Conservation (phyloP, 306 rosid species). For the Trifolium pratense region DNA sequence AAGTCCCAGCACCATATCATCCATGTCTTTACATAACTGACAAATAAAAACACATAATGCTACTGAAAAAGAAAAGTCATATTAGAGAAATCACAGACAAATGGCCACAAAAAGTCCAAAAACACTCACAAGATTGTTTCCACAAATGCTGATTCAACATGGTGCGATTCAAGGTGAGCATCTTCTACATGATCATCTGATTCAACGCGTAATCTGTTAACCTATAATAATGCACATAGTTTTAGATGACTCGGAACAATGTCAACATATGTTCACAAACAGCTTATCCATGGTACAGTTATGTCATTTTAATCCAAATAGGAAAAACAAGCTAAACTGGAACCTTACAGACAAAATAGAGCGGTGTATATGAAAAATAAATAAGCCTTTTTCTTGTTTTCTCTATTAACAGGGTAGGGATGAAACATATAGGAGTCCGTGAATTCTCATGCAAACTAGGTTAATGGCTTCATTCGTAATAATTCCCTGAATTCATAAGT, state of each 20-base stretch:
- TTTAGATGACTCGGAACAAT: constrained; percentile 33
- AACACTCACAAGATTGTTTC: constrained; percentile 86
- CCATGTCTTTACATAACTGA: constrained; percentile 21
- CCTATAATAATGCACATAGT: constrained; percentile 53
- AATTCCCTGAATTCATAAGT: not conserved
- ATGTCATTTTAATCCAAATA: constrained; percentile 24
- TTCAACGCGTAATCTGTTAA: constrained; percentile 75
- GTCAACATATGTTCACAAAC: constrained; percentile 29
- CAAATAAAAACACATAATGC: constrained; percentile 8
- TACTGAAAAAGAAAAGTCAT: constrained; percentile 5
- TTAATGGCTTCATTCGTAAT: constrained; percentile 18
- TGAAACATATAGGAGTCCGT: constrained; percentile 20
- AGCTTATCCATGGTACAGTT: constrained; percentile 10
- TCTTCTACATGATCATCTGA: constrained; percentile 67
- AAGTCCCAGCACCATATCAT: not conserved
- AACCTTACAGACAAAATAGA: constrained; percentile 1
- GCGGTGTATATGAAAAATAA: not conserved
- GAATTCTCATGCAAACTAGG: constrained; percentile 13
- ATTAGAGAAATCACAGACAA: constrained; percentile 24
- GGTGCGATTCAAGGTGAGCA: constrained; percentile 65
- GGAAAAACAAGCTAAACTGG: not conserved
- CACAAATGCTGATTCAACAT: constrained; percentile 93
- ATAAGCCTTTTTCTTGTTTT: constrained; percentile 9
- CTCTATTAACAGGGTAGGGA: not conserved
- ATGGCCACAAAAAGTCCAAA: constrained; percentile 13